These are phyloP conservation scores for Lasiosphaeris hirsuta DNA, from an alignment of 495 filamentous ascomycete genomes.

Conservation along the genomic window DNA sequence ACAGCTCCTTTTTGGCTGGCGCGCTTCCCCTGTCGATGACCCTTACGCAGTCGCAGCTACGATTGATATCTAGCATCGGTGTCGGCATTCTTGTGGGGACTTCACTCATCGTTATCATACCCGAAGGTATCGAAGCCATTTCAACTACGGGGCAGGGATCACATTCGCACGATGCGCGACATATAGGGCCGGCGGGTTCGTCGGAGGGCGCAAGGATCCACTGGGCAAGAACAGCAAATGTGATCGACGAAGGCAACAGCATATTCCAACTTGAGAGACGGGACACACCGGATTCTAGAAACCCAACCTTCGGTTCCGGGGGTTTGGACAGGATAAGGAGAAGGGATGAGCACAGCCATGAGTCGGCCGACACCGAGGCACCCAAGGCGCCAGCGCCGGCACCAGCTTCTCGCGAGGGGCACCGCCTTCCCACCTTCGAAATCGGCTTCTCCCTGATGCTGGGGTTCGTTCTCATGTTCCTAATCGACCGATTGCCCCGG, in stretches of 20 bases:
- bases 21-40: slow-evolving; percentile 87
- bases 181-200: background rate
- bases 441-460: slow-evolving; percentile 83
- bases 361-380: background rate
- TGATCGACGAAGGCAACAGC: background rate
- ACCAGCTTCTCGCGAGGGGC: slow-evolving; percentile 20
- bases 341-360: background rate
- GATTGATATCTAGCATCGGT: slow-evolving; percentile 86
- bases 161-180: slow-evolving; percentile 38
- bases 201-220: slow-evolving; percentile 14
- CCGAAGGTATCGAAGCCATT: slow-evolving; percentile 90
- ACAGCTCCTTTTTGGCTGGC: slow-evolving; percentile 91
- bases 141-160: slow-evolving; percentile 56
- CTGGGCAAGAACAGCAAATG: slow-evolving; percentile 19
- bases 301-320: background rate
- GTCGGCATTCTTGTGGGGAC: slow-evolving; percentile 94
- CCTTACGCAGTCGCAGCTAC: slow-evolving; percentile 82
- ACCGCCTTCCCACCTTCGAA: slow-evolving; percentile 52
- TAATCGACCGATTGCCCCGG: slow-evolving; percentile 84
- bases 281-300: background rate
- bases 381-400: slow-evolving; percentile 1
- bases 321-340: background rate
- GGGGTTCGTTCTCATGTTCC: slow-evolving; percentile 95
- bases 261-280: background rate
- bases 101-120: slow-evolving; percentile 93